These are phyloP conservation scores for Pythium dissotocum DNA, from an alignment of 352 stramenopile genomes.

Conservation along the genomic window DNA sequence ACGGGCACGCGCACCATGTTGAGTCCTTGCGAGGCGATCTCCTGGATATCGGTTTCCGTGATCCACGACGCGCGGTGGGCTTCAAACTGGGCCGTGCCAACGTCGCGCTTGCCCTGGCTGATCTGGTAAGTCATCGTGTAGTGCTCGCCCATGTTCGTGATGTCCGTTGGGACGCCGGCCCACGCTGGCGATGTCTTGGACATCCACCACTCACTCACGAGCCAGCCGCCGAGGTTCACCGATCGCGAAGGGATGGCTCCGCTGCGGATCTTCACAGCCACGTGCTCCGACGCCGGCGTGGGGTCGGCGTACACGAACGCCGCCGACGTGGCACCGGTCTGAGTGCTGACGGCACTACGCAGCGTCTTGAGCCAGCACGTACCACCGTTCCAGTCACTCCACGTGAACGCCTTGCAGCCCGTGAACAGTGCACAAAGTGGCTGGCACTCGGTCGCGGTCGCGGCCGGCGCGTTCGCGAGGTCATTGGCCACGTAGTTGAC, in stretches of 20 bases:
- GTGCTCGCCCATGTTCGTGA: slow-evolving; percentile 23
- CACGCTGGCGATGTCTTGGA: slow-evolving; percentile 56
- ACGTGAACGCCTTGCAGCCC: slow-evolving; percentile 30
- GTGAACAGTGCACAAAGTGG: background rate
- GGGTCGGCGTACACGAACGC: background rate
- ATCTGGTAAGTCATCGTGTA: background rate
- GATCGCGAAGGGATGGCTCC: slow-evolving; percentile 31
- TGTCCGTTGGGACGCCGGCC: slow-evolving; percentile 46
- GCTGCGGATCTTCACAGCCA: slow-evolving; percentile 26
- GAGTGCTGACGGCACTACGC: background rate
- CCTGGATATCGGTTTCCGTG: slow-evolving; percentile 20
- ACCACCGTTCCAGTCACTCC: slow-evolving; percentile 47
- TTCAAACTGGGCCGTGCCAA: background rate
- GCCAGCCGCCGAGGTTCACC: slow-evolving; percentile 60
- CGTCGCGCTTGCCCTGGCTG: background rate
- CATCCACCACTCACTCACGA: slow-evolving; percentile 51
- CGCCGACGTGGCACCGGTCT: background rate
- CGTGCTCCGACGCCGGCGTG: slow-evolving; percentile 6
- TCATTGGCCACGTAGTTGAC: slow-evolving; percentile 11
- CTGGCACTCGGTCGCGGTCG: background rate
- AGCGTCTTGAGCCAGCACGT: slow-evolving; percentile 54
- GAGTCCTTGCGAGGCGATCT: slow-evolving; percentile 36
- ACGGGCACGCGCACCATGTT: slow-evolving; percentile 38
- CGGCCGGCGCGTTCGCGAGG: background rate
- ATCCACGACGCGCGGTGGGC: slow-evolving; percentile 37